Base-by-base conservation (phyloP, 306 rosid genomes). In the Rubus parviflorus region DNA sequence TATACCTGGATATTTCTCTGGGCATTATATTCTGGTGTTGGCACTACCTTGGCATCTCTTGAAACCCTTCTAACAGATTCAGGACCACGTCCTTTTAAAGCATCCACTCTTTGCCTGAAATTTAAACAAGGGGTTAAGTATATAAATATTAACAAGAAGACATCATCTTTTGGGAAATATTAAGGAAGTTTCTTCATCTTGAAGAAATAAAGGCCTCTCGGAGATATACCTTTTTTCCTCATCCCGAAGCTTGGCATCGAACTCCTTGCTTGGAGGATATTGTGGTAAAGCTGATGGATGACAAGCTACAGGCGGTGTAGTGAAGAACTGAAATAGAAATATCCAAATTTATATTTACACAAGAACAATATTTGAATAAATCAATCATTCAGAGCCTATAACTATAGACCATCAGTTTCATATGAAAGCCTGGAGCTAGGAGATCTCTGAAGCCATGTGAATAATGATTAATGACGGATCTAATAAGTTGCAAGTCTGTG, bases 251-350 rank as follows among this genome's bases (percentile, higher is more conserved):
- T 80, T 95, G 75, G 88, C 91, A 79, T 92, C 92, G 17, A 87
- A 83, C 85, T 92, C 97, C 83, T 95, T 95, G 87, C 96, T 87
- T 52, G 97, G 97, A 76, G 93, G 87, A 83, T 90, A 88, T 80
- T 87, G 89, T 1, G 97, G 98, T 72, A 95, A 81, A 82, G 86
- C 84, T 67, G 91, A 89, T 35, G 98, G 97, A 56, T 88, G 86
- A 83, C 97, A 95, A 86, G 98, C 92, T 52, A 87, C 85, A 14
- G 98, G 98, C 3, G 84, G 70, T 45, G 92, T 86, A 45, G 84
- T 79, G 87, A 95, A 92, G 83, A 95, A 92, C 98, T 95, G 83
- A 57, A 47, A 81, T 75, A 49, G 42, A 73, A 42, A 61, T 74
- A 67, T 12, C 46, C 58, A 72, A 61, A 63, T 46, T 23, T 63